Percentiles rank a stretch among this genome's conserved stretches.
Evolutionary conservation across 2,329 filamentous ascomycete species (phyloP).

Genomic region (Xylariaceae sp.): DNA sequence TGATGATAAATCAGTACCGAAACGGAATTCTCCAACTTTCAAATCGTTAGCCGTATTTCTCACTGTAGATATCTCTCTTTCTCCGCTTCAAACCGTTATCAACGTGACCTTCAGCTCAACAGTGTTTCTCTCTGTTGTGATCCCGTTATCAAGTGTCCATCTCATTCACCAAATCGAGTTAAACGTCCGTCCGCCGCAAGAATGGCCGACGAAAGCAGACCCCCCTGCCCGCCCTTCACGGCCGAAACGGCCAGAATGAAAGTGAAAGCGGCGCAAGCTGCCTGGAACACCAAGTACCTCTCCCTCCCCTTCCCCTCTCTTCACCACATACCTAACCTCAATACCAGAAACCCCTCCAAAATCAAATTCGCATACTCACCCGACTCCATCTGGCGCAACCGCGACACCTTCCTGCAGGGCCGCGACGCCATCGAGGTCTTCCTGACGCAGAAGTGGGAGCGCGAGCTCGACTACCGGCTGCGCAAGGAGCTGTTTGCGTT

Average conservation of each 20-base stretch:
- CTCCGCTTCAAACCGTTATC: background rate
- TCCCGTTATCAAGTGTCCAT: background rate
- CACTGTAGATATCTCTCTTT: background rate
- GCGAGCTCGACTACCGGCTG: constrained; percentile 65
- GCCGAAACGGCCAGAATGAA: constrained; percentile 64
- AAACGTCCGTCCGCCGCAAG: background rate
- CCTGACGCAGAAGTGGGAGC: constrained; percentile 67
- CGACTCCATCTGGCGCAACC: constrained; percentile 76
- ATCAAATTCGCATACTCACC: constrained; percentile 70
- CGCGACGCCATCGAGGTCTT: constrained; percentile 63
- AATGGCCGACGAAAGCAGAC: constrained; percentile 30
- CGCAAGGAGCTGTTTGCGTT: constrained; percentile 83
- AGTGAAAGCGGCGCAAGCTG: constrained; percentile 77
- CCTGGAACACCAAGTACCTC: constrained; percentile 71
- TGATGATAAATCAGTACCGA: background rate
- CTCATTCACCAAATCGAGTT: background rate
- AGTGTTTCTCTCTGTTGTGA: background rate
- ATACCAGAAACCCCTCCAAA: constrained; percentile 56
- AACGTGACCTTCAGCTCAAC: background rate
- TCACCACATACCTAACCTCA: too few species aligned
- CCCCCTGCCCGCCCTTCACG: constrained; percentile 67
- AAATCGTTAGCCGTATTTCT: background rate
- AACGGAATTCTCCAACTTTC: background rate
- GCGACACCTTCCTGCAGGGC: constrained; percentile 63
- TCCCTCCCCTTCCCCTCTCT: too few species aligned